Conservation (phyloP, 495 filamentous ascomycete species). For the Hyphodiscus hymeniophilus region DNA sequence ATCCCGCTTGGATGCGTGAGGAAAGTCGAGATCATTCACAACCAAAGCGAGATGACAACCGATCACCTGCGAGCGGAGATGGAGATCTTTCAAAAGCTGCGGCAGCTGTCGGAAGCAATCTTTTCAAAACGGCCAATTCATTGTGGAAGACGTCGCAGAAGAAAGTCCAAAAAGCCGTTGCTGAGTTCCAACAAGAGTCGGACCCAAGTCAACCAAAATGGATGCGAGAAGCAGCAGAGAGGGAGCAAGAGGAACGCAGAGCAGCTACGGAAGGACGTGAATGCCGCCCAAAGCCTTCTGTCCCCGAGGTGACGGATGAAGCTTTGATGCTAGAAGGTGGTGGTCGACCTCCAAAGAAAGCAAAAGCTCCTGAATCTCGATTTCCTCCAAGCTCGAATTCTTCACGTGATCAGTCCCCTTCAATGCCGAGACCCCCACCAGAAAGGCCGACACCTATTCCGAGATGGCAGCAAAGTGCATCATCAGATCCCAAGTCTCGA, state of each 20-base stretch:
- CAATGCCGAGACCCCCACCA: slow-evolving; percentile 11
- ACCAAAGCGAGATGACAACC: slow-evolving; percentile 43
- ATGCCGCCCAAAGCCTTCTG: not conserved
- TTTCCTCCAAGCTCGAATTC: slow-evolving; percentile 8
- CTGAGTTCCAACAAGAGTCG: slow-evolving; percentile 70
- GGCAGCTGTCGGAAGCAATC: slow-evolving; percentile 68
- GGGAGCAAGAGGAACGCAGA: slow-evolving; percentile 17
- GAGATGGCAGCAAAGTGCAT: slow-evolving; percentile 18
- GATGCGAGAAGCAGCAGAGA: slow-evolving; percentile 53
- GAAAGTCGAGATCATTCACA: slow-evolving; percentile 25
- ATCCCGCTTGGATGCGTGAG: slow-evolving; percentile 26
- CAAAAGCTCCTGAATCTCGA: slow-evolving; percentile 18
- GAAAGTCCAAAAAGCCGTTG: slow-evolving; percentile 88
- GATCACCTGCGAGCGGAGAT: slow-evolving; percentile 51
- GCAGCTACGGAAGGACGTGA: slow-evolving; percentile 9
- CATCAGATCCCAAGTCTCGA: slow-evolving; percentile 47
- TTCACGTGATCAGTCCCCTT: slow-evolving; percentile 17
- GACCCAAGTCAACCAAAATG: slow-evolving; percentile 86
- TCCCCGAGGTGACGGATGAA: slow-evolving; percentile 65
- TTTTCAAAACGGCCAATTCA: slow-evolving; percentile 89
- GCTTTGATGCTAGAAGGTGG: slow-evolving; percentile 80
- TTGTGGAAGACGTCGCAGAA: slow-evolving; percentile 93
- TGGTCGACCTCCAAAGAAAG: slow-evolving; percentile 31
- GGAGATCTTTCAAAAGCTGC: slow-evolving; percentile 74
- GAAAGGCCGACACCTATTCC: slow-evolving; percentile 23